A percentile compares a stretch with the other conserved stretches of the same genome.
Evolutionary conservation across 2,329 filamentous ascomycete genomes (phyloP).

Genomic region (Xylariaceae sp.): DNA sequence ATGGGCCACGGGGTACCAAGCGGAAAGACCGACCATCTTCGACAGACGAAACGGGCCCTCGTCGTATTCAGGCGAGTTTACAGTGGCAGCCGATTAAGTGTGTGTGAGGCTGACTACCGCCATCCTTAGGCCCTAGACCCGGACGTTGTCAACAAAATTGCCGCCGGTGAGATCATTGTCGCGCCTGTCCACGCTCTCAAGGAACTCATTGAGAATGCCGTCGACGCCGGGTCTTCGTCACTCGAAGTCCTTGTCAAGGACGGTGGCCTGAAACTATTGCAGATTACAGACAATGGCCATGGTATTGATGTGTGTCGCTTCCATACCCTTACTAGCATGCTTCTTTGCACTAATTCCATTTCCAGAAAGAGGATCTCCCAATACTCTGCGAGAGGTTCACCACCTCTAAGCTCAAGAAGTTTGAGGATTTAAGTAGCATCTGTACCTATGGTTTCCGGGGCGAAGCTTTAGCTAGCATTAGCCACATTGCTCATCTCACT

Average conservation of each 20-base stretch:
- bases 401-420: conserved; percentile 91
- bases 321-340: not conserved
- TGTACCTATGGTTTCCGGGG: conserved; percentile 97
- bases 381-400: conserved; percentile 97
- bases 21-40: conserved; percentile 53
- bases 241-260: conserved; percentile 94
- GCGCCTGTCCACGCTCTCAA: conserved; percentile 95
- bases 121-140: conserved; percentile 75
- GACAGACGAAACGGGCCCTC: conserved; percentile 41
- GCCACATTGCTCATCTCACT: conserved; percentile 93
- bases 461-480: conserved; percentile 95
- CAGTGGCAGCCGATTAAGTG: not conserved
- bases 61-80: conserved; percentile 55
- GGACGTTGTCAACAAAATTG: conserved; percentile 98
- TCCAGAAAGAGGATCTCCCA: conserved; percentile 83
- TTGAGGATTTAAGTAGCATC: conserved; percentile 90
- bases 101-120: conserved; percentile 25
- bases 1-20: conserved; percentile 53
- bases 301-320: conserved; percentile 78
- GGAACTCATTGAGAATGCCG: conserved; percentile 94
- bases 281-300: conserved; percentile 96
- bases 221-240: conserved; percentile 93
- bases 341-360: conserved; percentile 30
- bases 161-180: conserved; percentile 97
- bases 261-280: conserved; percentile 89